phyloP scores from a whole-genome alignment of 1,139 yeast species.

The Torulaspora globosa region DNA sequence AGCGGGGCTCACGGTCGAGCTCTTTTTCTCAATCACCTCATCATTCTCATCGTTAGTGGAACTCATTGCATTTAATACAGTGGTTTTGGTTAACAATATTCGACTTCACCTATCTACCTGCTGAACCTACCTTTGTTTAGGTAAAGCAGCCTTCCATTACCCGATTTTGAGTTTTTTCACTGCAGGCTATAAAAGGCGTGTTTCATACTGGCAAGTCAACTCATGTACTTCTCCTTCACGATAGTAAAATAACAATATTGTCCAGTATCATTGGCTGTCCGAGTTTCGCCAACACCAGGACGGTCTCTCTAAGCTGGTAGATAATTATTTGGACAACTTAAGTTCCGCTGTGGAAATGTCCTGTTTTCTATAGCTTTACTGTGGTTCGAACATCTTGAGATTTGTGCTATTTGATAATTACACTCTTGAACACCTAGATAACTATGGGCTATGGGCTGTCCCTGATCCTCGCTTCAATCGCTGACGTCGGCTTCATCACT shows the following conservation, averaged over 20 bases:
- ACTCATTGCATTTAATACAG: conserved; percentile 1
- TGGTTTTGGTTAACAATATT: too few species aligned
- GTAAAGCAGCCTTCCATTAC: background rate
- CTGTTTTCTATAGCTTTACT: conserved; percentile 27
- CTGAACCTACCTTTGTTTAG: background rate
- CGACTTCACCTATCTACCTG: background rate
- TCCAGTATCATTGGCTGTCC: conserved; percentile 31
- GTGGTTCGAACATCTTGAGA: conserved; percentile 24
- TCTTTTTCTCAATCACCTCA: background rate
- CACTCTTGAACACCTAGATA: background rate
- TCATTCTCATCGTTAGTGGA: conserved; percentile 2
- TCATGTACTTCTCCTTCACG: too few species aligned
- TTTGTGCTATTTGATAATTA: background rate
- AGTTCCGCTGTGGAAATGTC: conserved; percentile 28
- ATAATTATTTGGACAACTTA: conserved; percentile 24
- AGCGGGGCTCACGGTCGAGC: conserved; percentile 16
- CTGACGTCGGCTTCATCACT: conserved; percentile 33
- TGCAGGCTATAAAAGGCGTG: background rate
- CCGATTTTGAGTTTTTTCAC: background rate
- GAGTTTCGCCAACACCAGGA: conserved; percentile 23
- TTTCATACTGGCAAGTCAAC: too few species aligned
- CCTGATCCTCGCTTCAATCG: conserved; percentile 21
- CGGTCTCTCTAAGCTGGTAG: conserved; percentile 34
- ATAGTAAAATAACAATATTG: conserved; percentile 11
- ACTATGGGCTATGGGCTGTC: background rate